Conservation (phyloP, 208 protist genomes). For the Acanthamoeba castellanii region DNA sequence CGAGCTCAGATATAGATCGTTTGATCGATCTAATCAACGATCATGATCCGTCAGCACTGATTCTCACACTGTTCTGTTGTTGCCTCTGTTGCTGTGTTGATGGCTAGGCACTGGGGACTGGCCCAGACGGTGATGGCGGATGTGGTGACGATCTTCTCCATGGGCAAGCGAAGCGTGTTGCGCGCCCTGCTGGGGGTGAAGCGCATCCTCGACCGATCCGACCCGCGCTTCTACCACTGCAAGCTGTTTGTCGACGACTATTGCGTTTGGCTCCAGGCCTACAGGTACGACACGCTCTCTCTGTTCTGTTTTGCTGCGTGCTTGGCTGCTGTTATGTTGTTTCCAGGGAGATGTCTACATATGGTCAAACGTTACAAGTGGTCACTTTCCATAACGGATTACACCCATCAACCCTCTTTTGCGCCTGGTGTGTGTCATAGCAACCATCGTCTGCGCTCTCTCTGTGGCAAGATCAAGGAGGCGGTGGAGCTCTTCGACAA, state of each 20-base stretch:
- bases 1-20: too few relatives aligned
- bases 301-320: neutral
- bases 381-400: neutral
- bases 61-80: too few relatives aligned
- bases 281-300: neutral
- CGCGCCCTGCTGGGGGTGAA: slow-evolving; percentile 14
- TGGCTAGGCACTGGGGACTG: slow-evolving; percentile 59
- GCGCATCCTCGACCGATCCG: slow-evolving; percentile 2
- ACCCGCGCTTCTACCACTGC: slow-evolving; percentile 45
- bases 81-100: too few relatives aligned
- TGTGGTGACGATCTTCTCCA: neutral
- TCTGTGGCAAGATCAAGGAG: neutral
- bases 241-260: slow-evolving; percentile 67
- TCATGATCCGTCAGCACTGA: too few relatives aligned
- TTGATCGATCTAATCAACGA: too few relatives aligned
- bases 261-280: slow-evolving; percentile 57
- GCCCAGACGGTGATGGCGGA: slow-evolving; percentile 9
- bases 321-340: neutral
- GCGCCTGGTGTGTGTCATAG: neutral
- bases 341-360: too few relatives aligned
- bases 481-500: neutral
- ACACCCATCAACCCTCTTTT: neutral
- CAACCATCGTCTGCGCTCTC: neutral
- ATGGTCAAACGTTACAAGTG: neutral
- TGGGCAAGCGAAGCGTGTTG: slow-evolving; percentile 45